Conservation (phyloP, 192 early-diverging fungal genomes). For the Fimicolochytrium jonesii region DNA sequence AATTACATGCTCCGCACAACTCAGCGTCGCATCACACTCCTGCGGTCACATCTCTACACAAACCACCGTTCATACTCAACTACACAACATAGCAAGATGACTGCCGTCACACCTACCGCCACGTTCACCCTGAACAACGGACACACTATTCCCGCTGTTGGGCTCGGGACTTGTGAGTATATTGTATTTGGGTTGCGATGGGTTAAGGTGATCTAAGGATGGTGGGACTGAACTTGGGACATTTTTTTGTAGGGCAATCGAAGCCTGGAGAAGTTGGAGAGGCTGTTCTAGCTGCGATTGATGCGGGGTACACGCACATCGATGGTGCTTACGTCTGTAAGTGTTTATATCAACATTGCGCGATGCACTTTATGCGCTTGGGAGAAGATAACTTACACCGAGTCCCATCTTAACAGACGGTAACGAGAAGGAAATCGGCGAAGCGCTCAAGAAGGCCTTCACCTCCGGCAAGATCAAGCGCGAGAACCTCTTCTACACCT, state of each 20-base stretch:
- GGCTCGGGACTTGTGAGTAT: constrained; percentile 30
- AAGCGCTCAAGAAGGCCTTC: constrained; percentile 55
- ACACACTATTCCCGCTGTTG: constrained; percentile 20
- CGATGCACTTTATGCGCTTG: background rate
- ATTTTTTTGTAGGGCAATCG: constrained; percentile 40
- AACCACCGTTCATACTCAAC: background rate
- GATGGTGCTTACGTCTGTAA: constrained; percentile 30
- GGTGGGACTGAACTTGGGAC: background rate
- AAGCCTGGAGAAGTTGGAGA: constrained; percentile 46
- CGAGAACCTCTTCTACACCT: constrained; percentile 72
- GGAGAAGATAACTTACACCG: background rate
- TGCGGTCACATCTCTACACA: too few relatives aligned
- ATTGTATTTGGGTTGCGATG: background rate
- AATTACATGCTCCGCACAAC: too few relatives aligned
- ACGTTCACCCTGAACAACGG: constrained; percentile 22
- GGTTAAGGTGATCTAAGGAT: background rate
- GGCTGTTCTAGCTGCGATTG: constrained; percentile 61
- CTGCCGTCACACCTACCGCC: background rate
- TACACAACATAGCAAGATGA: too few relatives aligned
- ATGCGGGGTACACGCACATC: constrained; percentile 57
- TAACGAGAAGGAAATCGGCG: constrained; percentile 79
- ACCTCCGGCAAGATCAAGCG: constrained; percentile 48
- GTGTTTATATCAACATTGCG: background rate
- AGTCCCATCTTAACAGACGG: constrained; percentile 37
- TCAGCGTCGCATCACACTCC: too few relatives aligned